Evolutionary conservation across 805 yeast genomes (phyloP).

Genomic region (Trichomonascus vanleenenianus): DNA sequence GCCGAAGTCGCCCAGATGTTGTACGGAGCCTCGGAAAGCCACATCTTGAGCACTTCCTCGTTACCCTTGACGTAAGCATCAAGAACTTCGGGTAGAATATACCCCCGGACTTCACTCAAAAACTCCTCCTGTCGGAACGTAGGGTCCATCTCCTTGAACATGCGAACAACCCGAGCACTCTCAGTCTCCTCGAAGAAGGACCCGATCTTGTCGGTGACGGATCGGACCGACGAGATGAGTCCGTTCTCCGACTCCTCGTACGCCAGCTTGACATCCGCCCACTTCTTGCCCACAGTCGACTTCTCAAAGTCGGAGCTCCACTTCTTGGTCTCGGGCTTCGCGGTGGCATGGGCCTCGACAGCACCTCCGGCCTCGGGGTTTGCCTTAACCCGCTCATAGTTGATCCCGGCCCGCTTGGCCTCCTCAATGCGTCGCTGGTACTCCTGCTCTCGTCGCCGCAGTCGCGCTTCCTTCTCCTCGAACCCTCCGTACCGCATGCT

Average conservation of each 20-base stretch:
- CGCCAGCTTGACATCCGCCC: slow-evolving; percentile 54
- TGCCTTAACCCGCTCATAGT: slow-evolving; percentile 61
- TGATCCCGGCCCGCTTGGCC: slow-evolving; percentile 50
- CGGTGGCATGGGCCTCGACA: slow-evolving; percentile 72
- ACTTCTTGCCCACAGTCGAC: slow-evolving; percentile 58
- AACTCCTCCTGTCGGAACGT: slow-evolving; percentile 72
- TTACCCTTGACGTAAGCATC: slow-evolving; percentile 95
- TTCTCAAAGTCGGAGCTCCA: slow-evolving; percentile 61
- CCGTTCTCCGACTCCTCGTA: slow-evolving; percentile 91
- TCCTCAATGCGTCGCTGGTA: slow-evolving; percentile 23
- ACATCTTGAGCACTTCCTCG: slow-evolving; percentile 66
- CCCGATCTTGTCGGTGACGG: slow-evolving; percentile 69
- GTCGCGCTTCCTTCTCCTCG: slow-evolving; percentile 75
- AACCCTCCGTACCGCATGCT: slow-evolving; percentile 88
- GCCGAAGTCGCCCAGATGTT: slow-evolving; percentile 91
- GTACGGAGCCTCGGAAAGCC: slow-evolving; percentile 97
- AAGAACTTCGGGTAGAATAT: slow-evolving; percentile 86
- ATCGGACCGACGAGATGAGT: slow-evolving; percentile 69
- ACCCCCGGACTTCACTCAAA: slow-evolving; percentile 77
- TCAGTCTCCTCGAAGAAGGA: slow-evolving; percentile 95
- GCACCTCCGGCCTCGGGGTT: slow-evolving; percentile 66
- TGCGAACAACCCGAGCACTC: slow-evolving; percentile 81
- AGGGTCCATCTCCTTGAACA: slow-evolving; percentile 86
- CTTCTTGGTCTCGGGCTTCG: slow-evolving; percentile 62
- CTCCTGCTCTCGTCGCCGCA: slow-evolving; percentile 51